These are phyloP conservation scores for Starmerella vitae DNA, from an alignment of 805 yeast genomes.

Conservation along the genomic window DNA sequence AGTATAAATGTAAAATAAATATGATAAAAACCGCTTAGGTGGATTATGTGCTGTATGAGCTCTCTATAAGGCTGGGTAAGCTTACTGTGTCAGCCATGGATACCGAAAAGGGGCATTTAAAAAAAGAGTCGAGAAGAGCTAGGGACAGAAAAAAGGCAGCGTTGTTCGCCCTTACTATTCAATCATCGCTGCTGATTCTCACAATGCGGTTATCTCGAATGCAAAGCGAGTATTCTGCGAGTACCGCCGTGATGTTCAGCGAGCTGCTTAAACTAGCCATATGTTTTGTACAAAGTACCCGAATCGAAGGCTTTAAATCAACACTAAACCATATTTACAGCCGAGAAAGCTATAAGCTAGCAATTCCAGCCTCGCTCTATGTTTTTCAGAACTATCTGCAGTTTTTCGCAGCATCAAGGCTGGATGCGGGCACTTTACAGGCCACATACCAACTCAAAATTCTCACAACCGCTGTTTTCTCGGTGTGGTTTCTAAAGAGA, in stretches of 20 bases:
- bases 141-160: too few species aligned
- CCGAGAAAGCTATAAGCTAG: conserved; percentile 31
- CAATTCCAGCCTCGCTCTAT: conserved; percentile 31
- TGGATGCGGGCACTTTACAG: conserved; percentile 33
- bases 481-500: conserved; percentile 29
- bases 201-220: conserved; percentile 34
- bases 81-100: too few species aligned
- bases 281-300: conserved; percentile 23
- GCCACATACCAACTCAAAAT: conserved; percentile 34
- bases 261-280: conserved; percentile 29
- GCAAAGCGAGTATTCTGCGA: conserved; percentile 29
- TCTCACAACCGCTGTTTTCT: conserved; percentile 32
- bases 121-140: too few species aligned
- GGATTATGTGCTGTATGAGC: too few species aligned
- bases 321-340: conserved; percentile 26
- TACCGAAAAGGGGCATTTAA: neutral
- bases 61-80: too few species aligned
- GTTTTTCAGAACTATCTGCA: conserved; percentile 32
- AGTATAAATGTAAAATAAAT: too few species aligned
- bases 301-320: conserved; percentile 20
- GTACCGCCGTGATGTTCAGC: conserved; percentile 32
- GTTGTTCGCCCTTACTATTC: conserved; percentile 30
- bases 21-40: too few species aligned
- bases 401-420: conserved; percentile 32
- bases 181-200: conserved; percentile 30